Conservation (phyloP, 2,329 filamentous ascomycete genomes). For the Leptographium lundbergii region DNA sequence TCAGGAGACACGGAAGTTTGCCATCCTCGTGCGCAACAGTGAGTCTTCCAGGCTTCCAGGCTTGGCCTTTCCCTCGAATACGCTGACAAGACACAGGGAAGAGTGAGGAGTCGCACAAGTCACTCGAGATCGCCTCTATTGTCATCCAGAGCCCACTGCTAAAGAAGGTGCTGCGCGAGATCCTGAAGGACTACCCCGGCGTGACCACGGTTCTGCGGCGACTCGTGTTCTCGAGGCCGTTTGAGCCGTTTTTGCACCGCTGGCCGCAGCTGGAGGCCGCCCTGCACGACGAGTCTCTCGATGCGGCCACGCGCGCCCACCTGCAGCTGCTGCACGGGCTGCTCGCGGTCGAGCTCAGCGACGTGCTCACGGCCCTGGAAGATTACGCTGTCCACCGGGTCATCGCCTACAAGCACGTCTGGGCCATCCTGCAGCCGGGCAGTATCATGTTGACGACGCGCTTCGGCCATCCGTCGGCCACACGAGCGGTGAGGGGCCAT, state of each 20-base stretch:
- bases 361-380: conserved; percentile 31
- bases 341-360: conserved; percentile 32
- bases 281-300: conserved; percentile 18
- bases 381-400: conserved; percentile 36
- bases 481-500: conserved; percentile 19
- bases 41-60: no score
- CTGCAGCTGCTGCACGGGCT: conserved; percentile 29
- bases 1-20: neutral
- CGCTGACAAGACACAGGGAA: conserved; percentile 16
- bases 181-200: conserved; percentile 44
- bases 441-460: conserved; percentile 23
- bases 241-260: conserved; percentile 50
- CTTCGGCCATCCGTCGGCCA: conserved; percentile 23
- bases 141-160: conserved; percentile 50
- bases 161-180: conserved; percentile 37
- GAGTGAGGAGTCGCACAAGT: conserved; percentile 42
- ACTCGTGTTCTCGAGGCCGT: conserved; percentile 44
- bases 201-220: conserved; percentile 42
- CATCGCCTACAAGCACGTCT: conserved; percentile 34
- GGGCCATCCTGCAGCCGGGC: conserved; percentile 35
- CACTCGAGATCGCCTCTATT: conserved; percentile 45
- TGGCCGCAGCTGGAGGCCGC: conserved; percentile 35
- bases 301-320: conserved; percentile 25
- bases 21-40: neutral
- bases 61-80: no score